Conservation (phyloP, 2,329 filamentous ascomycete species). For the Macrophomina pseudophaseolina region DNA sequence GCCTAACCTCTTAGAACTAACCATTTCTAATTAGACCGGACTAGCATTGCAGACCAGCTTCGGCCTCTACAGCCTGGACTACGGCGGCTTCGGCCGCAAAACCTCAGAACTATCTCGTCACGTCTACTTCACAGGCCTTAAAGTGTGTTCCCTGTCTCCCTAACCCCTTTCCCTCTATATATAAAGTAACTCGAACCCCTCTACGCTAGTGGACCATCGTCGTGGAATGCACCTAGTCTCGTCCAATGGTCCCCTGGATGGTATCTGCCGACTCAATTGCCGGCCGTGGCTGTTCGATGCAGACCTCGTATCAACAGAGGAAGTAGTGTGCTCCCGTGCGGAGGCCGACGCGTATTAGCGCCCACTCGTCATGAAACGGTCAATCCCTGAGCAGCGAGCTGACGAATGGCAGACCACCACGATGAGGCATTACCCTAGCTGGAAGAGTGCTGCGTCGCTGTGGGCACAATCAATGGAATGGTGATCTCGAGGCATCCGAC, state of each 20-base stretch:
- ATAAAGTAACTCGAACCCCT: too few species aligned
- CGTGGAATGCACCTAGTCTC: conserved; percentile 15
- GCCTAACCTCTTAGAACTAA: too few species aligned
- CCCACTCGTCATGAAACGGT: not conserved
- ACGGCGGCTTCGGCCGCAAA: conserved; percentile 13
- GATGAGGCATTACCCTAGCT: not conserved
- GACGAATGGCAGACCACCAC: not conserved
- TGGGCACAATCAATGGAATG: not conserved
- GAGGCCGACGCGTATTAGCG: not conserved
- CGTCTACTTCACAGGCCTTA: not conserved
- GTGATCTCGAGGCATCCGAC: not conserved
- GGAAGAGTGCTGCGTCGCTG: not conserved
- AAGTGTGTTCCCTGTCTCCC: not conserved
- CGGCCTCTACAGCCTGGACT: conserved; percentile 1
- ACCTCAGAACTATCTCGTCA: not conserved
- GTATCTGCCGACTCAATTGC: not conserved
- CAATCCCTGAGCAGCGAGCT: not conserved
- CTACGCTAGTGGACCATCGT: not conserved
- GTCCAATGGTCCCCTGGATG: not conserved
- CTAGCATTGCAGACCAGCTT: not conserved
- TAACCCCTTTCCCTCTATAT: too few species aligned
- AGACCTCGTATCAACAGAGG: not conserved
- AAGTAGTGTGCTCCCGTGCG: not conserved
- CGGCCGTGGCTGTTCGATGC: not conserved
- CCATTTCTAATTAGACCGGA: not conserved